These are phyloP conservation scores for Salvia rosmarinus DNA, from an alignment of 257 asterid species.

Conservation along the genomic window DNA sequence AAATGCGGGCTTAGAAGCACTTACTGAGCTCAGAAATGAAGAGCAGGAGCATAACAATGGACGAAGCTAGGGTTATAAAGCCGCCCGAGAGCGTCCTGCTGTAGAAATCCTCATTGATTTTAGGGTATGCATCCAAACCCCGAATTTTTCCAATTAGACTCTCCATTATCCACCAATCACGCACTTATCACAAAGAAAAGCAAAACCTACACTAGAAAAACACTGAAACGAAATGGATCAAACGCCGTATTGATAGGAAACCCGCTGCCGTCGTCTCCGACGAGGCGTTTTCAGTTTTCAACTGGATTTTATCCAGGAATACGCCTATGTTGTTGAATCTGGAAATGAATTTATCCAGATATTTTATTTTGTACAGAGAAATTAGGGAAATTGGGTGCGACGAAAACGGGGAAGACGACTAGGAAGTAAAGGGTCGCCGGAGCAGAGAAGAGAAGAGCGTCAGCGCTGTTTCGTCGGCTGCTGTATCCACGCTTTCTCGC, in stretches of 20 bases:
- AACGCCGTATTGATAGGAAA: constrained; percentile 37
- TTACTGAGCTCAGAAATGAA: constrained; percentile 93
- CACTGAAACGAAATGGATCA: constrained; percentile 21
- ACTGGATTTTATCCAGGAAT: constrained; percentile 17
- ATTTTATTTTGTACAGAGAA: background rate
- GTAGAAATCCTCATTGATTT: constrained; percentile 98
- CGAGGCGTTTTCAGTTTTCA: constrained; percentile 20
- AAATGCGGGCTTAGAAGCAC: constrained; percentile 33
- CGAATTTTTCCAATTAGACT: constrained; percentile 66
- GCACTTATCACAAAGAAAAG: constrained; percentile 12
- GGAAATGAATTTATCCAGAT: constrained; percentile 22
- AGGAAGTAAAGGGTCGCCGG: constrained; percentile 40
- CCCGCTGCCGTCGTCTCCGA: constrained; percentile 26
- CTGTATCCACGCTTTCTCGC: constrained; percentile 20
- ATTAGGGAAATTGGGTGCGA: background rate
- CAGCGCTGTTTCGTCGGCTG: constrained; percentile 39
- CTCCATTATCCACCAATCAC: constrained; percentile 55
- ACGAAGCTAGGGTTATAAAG: constrained; percentile 77
- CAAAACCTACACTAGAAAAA: constrained; percentile 11
- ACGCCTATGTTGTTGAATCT: constrained; percentile 32
- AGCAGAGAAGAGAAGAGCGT: constrained; percentile 35
- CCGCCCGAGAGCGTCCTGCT: constrained; percentile 97
- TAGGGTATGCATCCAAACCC: constrained; percentile 86
- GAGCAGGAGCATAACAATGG: constrained; percentile 84
- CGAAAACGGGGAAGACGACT: constrained; percentile 32